Evolutionary conservation across 1,284 basidiomycete genomes (phyloP), one percentile per base, ranked within the genome.

Genomic region (Trametes versicolor): DNA sequence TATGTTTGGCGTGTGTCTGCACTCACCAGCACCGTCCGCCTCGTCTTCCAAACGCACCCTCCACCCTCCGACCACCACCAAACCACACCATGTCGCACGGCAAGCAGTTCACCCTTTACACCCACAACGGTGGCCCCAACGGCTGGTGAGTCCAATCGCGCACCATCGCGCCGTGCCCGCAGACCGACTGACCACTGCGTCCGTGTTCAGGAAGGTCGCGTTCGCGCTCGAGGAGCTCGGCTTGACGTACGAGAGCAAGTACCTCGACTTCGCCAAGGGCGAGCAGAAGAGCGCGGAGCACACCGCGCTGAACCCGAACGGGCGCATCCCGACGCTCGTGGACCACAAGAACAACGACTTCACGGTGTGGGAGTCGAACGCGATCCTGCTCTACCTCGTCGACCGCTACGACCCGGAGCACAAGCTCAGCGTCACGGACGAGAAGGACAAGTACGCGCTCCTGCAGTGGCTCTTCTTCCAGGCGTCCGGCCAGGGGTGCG

Each of bases 291-390:
- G 27, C 1, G 63, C 67, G 0, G 69, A 65, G 49, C 72, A 73
- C 67, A 55, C 60, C 17, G 67, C 72, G 66, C 55, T 71, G 41
- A 76, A 76, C 68, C 75, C 74, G 12, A 79, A 79, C 64, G 74
- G 76, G 0, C 72, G 76, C 19, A 77, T 79, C 48, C 78, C 78
- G 9, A 71, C 74, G 25, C 60, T 80, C 48, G 72, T 80, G 36
- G 79, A 80, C 69, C 77, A 78, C 69, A 32, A 65, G 49, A 77
- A 77, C 67, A 62, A 66, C 58, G 74, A 78, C 68, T 75, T 76
- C 57, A 61, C 62, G 21, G 37, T 73, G 39, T 72, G 71, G 68
- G 79, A 80, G 68, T 75, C 73, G 13, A 70, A 73, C 58, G 79
- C 79, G 21, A 78, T 77, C 67, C 48, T 80, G 17, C 60, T 69